Evolutionary conservation across 2,329 filamentous ascomycete species (phyloP), one percentile per base, ranked within the genome.

Genomic region (Hypocrella siamensis): DNA sequence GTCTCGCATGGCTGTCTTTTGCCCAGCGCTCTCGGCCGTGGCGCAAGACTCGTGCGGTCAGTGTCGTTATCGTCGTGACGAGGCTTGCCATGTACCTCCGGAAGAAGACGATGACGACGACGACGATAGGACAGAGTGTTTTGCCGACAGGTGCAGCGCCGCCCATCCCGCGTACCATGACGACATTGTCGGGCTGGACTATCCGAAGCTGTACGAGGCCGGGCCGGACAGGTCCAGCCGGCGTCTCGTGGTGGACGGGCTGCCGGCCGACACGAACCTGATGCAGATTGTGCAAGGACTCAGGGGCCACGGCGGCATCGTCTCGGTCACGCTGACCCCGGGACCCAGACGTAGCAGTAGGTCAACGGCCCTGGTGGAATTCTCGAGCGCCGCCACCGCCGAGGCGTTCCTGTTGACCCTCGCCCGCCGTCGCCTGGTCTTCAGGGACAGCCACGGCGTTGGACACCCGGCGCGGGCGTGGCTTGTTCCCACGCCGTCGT

Each of bases 281-380:
- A 14, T 36, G 2, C 47, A 50, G 16, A 19, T 49, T 3, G 29
- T 45, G 1, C 26, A 36, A 1, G 43, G 39, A 2, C 38, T 51
- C 6, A 21, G 30, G 2, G 38, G 38, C 6, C 5, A 30, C 1
- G 43, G 39, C 0, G 40, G 40, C 0, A 10, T 49, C 3, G 12
- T 40, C 2, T 24, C 30, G 2, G 15, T 28, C 16, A 5, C 14
- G 3, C 16, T 17, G 8, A 17, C 5, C 10, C 11, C 15, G 9
- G 15, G 15, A 8, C n/a, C 11, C 17, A 17, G 26, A 18, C 7
- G 19, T 7, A 17, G 12, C 5, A 7, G 6, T 1, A 29, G 19
- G 9, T 32, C 31, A n/a, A 35, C 35, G 2, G 42, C 38, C 7
- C 19, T 44, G 0, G 6, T 50, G 1, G 44, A 50, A 6, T 50